Evolutionary conservation across 768 basidiomycete genomes (phyloP), one percentile per base, ranked within the genome.

Genomic region (Pleurotus salmoneostramineus): DNA sequence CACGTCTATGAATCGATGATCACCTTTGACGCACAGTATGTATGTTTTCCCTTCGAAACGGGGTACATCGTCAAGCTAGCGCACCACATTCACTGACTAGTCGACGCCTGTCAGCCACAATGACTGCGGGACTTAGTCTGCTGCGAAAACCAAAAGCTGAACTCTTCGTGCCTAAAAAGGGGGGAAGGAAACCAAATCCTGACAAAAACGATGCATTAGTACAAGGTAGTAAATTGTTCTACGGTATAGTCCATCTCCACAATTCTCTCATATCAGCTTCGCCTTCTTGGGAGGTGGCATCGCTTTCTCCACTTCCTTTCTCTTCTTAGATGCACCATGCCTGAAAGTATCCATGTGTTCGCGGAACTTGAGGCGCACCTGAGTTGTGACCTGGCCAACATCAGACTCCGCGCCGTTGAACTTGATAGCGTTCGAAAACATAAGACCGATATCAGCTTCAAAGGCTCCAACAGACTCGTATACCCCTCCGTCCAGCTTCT

Each of bases 371-470:
- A 80, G 74, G 47, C 74, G 75, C 49, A 87, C 66, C 33, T 68
- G 64, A n/a, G 72, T 64, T 6, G 90, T 82, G 40, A 88, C 72
- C 44, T 73, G 66, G 12, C 88, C 92, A n/a, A 93, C 89, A 58
- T 91, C 88, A 2, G 90, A 91, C 46, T 88, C 85, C 1, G 75
- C 74, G 0, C 89, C 90, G 63, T 98, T 98, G 80, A 97, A 98
- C 55, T 80, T 83, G 69, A 90, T 82, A 12, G 95, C 93, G 67
- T 98, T 98, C 59, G 83, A 74, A 58, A 93, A 71, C 94, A 98
- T 96, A 44, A 95, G 79, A 45, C 88, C 83, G 56, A 95, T 72
- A 68, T 98, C 96, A 1, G 85, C 88, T 67, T 92, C 89, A 65
- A 96, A 87, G 2, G 84, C 84, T 47, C 91, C 89, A 52, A 85